Evolutionary conservation across 1,284 basidiomycete species (phyloP), one percentile per base, ranked within the genome.

Genomic region (Lentinus polychrous): DNA sequence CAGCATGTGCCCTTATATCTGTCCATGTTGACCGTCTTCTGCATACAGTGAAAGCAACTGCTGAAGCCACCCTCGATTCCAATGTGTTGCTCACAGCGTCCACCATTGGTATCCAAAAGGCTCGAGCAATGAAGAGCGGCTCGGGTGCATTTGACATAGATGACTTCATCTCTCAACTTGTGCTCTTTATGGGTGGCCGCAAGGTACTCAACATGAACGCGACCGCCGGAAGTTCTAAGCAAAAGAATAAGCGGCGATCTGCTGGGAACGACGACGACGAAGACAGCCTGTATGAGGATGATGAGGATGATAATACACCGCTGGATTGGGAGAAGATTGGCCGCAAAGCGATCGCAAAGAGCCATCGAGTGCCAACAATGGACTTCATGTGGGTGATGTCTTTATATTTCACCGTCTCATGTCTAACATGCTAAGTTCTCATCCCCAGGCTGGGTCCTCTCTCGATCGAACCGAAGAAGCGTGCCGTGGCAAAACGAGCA

Each of bases 81-180:
- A 71, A 74, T n/a, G 72, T 89, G 38, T 75, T 91, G 7, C 63
- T 86, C 0, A 76, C 76, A 59, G 79, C 83, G 15, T 86, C 88
- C 4, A 79, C 75, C 49, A 75, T 85, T 58, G 75, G 81, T 49
- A 83, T 86, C 1, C 79, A 83, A 57, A 90, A 91, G 63, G 90
- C 90, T 11, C 83, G 87, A 34, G 80, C 83, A n/a, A 82, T 93
- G 78, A 90, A 88, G 63, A 81, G 88, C 0, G 88, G 87, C 47
- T 78, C 78, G 0, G 84, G 86, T 43, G 80, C 81, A 14, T 93
- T 94, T 60, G 91, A 94, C 60, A 70, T 86, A 31, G 89, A 91
- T 52, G 90, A 93, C 51, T 92, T 91, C 56, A 70, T 94, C 40
- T 66, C 78, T 1, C 83, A 83, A 56, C 71, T 92, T 18, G 68